Percentiles rank a stretch among this genome's conserved stretches.
Conservation (phyloP, 768 basidiomycete species). For the Candolleomyces eurysporus region DNA sequence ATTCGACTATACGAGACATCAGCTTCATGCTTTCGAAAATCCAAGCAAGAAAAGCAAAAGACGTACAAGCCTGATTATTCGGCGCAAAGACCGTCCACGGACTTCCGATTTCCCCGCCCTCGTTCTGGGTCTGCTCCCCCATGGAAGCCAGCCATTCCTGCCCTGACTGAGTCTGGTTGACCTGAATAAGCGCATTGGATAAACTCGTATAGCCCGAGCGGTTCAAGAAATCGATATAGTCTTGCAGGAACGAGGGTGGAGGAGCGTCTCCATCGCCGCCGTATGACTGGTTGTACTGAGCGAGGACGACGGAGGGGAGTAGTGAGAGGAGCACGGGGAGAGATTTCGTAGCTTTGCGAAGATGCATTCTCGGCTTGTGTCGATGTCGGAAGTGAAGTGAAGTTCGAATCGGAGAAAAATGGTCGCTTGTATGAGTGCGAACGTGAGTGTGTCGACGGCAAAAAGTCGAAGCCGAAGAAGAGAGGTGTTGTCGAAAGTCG, state of each 20-base stretch:
- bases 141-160: conserved; percentile 33
- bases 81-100: conserved; percentile 55
- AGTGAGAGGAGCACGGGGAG: conserved; percentile 13
- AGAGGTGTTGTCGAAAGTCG: too few species aligned
- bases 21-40: conserved; percentile 13
- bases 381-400: conserved; percentile 1
- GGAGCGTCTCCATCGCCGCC: conserved; percentile 4
- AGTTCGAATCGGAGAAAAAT: background rate
- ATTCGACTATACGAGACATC: conserved; percentile 23
- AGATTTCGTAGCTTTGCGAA: background rate
- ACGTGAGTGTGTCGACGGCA: too few species aligned
- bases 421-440: too few species aligned
- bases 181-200: conserved; percentile 31
- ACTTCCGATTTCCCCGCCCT: too few species aligned
- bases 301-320: conserved; percentile 12
- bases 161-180: conserved; percentile 46
- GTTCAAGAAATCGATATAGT: conserved; percentile 38
- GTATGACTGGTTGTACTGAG: conserved; percentile 9
- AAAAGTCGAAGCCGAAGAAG: too few species aligned
- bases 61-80: conserved; percentile 51
- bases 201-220: conserved; percentile 39
- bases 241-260: conserved; percentile 19
- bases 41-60: background rate
- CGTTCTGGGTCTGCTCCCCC: too few species aligned
- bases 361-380: background rate